Conservation (phyloP, 1,284 basidiomycete genomes). For the Ceratobasidium sp. region DNA sequence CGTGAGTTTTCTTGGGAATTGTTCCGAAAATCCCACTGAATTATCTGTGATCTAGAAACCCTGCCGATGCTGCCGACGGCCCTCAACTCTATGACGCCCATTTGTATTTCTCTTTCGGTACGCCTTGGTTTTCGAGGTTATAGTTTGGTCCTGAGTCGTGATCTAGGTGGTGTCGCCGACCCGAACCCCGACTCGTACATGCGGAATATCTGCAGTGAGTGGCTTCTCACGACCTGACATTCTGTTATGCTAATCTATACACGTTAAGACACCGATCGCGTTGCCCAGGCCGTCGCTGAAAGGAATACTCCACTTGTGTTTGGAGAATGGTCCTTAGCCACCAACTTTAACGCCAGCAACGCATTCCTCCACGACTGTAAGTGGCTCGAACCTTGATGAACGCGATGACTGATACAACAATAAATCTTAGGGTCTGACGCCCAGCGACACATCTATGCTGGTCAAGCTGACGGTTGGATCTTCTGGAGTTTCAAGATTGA, state of each 20-base stretch:
- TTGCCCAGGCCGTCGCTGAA: slow-evolving; percentile 61
- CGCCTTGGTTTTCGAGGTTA: slow-evolving; percentile 51
- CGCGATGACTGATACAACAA: slow-evolving; percentile 73
- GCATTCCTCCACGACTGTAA: slow-evolving; percentile 68
- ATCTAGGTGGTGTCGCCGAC: slow-evolving; percentile 73
- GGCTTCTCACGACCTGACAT: neutral
- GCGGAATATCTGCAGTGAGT: slow-evolving; percentile 70
- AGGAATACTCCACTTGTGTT: slow-evolving; percentile 66
- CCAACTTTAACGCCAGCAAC: slow-evolving; percentile 74
- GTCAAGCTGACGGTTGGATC: slow-evolving; percentile 76
- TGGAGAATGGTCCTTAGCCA: slow-evolving; percentile 78
- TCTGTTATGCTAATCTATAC: neutral
- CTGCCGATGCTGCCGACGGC: slow-evolving; percentile 73
- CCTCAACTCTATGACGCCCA: slow-evolving; percentile 83
- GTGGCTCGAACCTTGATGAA: neutral
- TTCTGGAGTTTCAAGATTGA: slow-evolving; percentile 86
- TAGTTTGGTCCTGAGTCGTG: neutral
- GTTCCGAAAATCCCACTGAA: too few species aligned
- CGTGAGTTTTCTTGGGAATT: slow-evolving; percentile 51
- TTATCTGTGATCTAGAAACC: slow-evolving; percentile 61
- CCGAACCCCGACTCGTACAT: slow-evolving; percentile 75
- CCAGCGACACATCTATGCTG: slow-evolving; percentile 72
- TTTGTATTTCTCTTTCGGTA: slow-evolving; percentile 73
- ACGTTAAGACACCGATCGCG: slow-evolving; percentile 57
- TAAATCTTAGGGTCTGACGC: slow-evolving; percentile 71